Base-by-base conservation (phyloP, 495 filamentous ascomycete genomes). In the Pyronema omphalodes region DNA sequence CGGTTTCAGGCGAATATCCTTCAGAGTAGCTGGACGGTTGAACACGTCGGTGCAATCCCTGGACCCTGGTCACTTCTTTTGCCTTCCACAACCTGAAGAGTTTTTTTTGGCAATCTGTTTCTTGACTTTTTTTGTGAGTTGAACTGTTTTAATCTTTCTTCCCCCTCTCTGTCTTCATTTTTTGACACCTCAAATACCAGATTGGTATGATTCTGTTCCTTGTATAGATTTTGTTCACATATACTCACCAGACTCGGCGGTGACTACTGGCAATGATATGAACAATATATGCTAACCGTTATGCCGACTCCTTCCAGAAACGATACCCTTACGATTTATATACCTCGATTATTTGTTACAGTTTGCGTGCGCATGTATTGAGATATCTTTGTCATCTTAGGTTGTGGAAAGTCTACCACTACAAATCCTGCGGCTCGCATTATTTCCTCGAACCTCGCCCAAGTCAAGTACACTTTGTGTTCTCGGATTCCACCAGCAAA, bases 31-130 rank as follows among this genome's bases (percentile, higher is more conserved):
- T 41, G 39, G 39, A 41, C 39, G 39, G 39, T 41, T 17, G 39
- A 50, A 50, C 47, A 50, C 47, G 47, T 50, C 47, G 47, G 47
- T 50, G 47, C 18, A n/a, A 35, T 36, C 47, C 19, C 18, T 50
- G 17, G 23, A 15, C 44, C 44, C 44, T 47, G 44, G 44, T 47
- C 3, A 9, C 18, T 19, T 15, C 44, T 14, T 15, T 47, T 23
- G 44, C 44, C 44, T 47, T 9, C 47, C 39, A 41, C 47, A 23
- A 17, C 23, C 35, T 50, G 18, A 36, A 36, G n/a, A 50, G 47
- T 23, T 47, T 47, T 47, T n/a, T n/a, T n/a, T n/a, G n/a, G 17
- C 34, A 50, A 36, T 12, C 19, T 29, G 23, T 29, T 29, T 29
- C 23, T 50, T 36, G 9, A 12, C 18, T 17, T 50, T 8, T 17